Evolutionary conservation across 2,329 filamentous ascomycete genomes (phyloP).

Genomic region (Colletotrichum karsti): DNA sequence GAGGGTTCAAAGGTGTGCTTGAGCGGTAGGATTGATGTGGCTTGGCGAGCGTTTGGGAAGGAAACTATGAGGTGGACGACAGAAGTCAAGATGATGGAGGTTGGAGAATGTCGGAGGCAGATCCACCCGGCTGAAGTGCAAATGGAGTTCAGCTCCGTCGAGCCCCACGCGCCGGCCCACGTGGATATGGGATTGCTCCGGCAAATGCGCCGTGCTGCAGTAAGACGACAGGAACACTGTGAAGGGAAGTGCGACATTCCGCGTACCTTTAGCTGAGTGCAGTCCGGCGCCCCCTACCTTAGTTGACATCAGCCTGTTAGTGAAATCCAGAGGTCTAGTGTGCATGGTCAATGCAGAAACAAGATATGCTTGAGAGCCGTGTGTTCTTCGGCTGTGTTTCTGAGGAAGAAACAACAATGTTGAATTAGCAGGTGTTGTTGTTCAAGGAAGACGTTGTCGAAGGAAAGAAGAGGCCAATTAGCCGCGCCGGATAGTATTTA

Average conservation of each 20-base stretch:
- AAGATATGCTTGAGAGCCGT: too few relatives aligned
- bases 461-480: conserved; percentile 26
- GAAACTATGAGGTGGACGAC: neutral
- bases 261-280: neutral
- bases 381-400: neutral
- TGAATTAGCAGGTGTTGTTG: neutral
- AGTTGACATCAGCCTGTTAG: neutral
- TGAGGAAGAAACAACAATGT: too few relatives aligned
- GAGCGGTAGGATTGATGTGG: too few relatives aligned
- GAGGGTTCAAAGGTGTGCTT: neutral
- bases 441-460: neutral
- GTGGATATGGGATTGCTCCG: conserved; percentile 8
- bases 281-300: neutral
- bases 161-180: conserved; percentile 10
- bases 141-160: neutral
- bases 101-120: neutral
- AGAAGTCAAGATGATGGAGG: neutral
- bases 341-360: neutral
- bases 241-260: conserved; percentile 8
- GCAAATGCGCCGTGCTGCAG: neutral
- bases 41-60: neutral
- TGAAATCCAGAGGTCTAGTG: neutral
- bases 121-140: conserved; percentile 21
- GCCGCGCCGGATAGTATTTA: conserved; percentile 22
- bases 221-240: neutral